Evolutionary conservation across 2,329 filamentous ascomycete species (phyloP).

Genomic region (Domatiomyces catenatus): DNA sequence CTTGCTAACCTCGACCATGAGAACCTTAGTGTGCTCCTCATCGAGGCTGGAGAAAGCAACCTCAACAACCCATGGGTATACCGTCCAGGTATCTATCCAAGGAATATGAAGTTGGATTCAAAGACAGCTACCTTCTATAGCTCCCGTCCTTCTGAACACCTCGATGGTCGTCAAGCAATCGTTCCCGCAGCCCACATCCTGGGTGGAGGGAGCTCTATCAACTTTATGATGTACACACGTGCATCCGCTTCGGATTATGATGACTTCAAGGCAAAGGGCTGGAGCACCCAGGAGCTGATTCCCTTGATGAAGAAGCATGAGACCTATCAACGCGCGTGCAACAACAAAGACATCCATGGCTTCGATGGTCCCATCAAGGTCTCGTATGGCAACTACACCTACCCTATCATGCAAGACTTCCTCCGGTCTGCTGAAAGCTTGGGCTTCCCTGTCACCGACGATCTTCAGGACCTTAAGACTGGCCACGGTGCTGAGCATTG

Average conservation of each 20-base stretch:
- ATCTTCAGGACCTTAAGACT: conserved; percentile 52
- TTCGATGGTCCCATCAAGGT: conserved; percentile 71
- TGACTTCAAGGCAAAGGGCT: conserved; percentile 66
- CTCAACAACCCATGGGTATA: conserved; percentile 65
- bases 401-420: conserved; percentile 71
- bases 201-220: conserved; percentile 59
- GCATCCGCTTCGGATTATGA: conserved; percentile 37
- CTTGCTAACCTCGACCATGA: conserved; percentile 57
- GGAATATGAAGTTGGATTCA: conserved; percentile 61
- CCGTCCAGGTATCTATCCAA: conserved; percentile 60
- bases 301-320: conserved; percentile 70
- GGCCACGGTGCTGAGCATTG: conserved; percentile 61
- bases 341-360: conserved; percentile 51
- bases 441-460: conserved; percentile 59
- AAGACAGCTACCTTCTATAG: conserved; percentile 73
- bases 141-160: conserved; percentile 56
- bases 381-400: conserved; percentile 66
- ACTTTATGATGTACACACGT: conserved; percentile 47
- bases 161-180: conserved; percentile 54
- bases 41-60: conserved; percentile 58
- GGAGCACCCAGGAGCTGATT: conserved; percentile 59
- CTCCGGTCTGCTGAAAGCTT: conserved; percentile 56
- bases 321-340: conserved; percentile 54
- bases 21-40: conserved; percentile 53
- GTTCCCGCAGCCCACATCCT: conserved; percentile 62